phyloP scores from a whole-genome alignment of 495 filamentous ascomycete species.

The Annulohypoxylon bovei region DNA sequence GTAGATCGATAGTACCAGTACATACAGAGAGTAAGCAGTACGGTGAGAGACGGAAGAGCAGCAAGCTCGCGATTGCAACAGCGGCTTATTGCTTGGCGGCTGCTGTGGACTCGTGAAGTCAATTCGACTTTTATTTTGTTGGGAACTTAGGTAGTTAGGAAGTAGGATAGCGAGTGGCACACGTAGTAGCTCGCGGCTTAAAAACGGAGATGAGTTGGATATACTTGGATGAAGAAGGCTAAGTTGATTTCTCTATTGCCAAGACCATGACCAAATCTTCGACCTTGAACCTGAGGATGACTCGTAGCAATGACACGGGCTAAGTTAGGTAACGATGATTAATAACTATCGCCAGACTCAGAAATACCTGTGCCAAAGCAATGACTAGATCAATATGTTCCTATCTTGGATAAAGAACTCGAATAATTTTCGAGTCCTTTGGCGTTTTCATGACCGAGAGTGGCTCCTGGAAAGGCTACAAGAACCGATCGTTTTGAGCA shows the following conservation, averaged over 20 bases:
- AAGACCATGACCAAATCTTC: slow-evolving; percentile 29
- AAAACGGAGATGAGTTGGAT: slow-evolving; percentile 10
- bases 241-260: slow-evolving; percentile 20
- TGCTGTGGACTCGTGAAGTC: slow-evolving; percentile 23
- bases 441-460: not conserved
- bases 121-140: slow-evolving; percentile 21
- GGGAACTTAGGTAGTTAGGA: slow-evolving; percentile 24
- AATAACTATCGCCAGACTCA: not conserved
- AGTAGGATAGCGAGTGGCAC: slow-evolving; percentile 15
- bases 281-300: slow-evolving; percentile 4
- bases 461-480: not conserved
- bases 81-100: slow-evolving; percentile 29
- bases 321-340: not conserved
- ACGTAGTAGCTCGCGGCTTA: slow-evolving; percentile 1
- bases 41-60: slow-evolving; percentile 8
- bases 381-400: not conserved
- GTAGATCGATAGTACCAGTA: slow-evolving; percentile 28
- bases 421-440: not conserved
- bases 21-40: slow-evolving; percentile 39
- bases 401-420: not conserved
- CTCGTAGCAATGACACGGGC: not conserved
- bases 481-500: not conserved
- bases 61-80: slow-evolving; percentile 31
- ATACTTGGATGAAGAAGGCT: slow-evolving; percentile 17
- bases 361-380: not conserved